Conservation (phyloP, 2,329 filamentous ascomycete species). For the Penicillium oxalicum region DNA sequence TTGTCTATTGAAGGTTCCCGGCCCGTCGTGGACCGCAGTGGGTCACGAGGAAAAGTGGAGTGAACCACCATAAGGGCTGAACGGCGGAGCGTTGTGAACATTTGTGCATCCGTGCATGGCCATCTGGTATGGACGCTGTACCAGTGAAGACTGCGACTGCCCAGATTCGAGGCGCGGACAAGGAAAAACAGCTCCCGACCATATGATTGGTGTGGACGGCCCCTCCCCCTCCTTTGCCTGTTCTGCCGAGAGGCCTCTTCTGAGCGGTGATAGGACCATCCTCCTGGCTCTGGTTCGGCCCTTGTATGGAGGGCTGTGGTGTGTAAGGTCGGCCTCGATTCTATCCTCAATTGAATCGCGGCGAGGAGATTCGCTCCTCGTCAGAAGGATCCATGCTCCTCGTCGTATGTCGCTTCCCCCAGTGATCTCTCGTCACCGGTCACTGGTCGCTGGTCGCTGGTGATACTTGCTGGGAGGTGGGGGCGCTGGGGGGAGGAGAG, state of each 20-base stretch:
- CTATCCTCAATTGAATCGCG: conserved; percentile 10
- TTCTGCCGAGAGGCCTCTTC: conserved; percentile 9
- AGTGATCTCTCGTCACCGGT: too few species aligned
- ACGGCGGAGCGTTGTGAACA: conserved; percentile 8
- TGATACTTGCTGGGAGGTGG: conserved; percentile 11
- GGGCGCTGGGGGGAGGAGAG: too few species aligned
- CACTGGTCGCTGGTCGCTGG: too few species aligned
- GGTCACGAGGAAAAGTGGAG: conserved; percentile 15
- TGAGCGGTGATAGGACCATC: conserved; percentile 18
- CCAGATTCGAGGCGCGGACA: too few species aligned
- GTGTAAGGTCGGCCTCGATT: conserved; percentile 4
- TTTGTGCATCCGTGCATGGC: too few species aligned
- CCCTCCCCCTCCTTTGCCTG: conserved; percentile 6
- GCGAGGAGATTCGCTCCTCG: conserved; percentile 15
- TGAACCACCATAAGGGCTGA: conserved; percentile 11
- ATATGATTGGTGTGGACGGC: conserved; percentile 12
- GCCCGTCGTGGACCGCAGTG: conserved; percentile 23
- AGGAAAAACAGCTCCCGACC: conserved; percentile 7
- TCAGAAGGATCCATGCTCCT: conserved; percentile 16
- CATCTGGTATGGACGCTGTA: too few species aligned
- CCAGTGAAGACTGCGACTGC: too few species aligned
- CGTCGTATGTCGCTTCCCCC: conserved; percentile 10
- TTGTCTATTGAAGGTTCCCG: conserved; percentile 23
- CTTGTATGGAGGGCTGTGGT: conserved; percentile 14
- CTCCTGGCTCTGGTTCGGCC: conserved; percentile 16